A percentile compares a stretch with the other conserved stretches of the same genome.
Conservation (phyloP, 2,329 filamentous ascomycete genomes). For the Alternaria ethzedia region DNA sequence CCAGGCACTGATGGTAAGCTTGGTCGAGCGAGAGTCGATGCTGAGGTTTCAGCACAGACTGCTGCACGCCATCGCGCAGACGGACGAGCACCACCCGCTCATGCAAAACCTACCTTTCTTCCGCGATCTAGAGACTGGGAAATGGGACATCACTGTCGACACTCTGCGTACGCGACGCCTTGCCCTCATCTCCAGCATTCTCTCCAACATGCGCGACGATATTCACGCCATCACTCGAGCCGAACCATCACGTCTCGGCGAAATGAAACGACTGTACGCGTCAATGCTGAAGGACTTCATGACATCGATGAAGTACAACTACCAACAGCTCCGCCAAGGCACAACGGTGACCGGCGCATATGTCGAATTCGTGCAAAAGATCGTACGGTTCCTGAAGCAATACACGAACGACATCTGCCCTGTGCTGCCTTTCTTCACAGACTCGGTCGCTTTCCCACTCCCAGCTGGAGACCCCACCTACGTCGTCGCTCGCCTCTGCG, state of each 20-base stretch:
- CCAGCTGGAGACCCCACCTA: constrained; percentile 67
- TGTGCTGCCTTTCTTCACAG: constrained; percentile 66
- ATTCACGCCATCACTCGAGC: constrained; percentile 45
- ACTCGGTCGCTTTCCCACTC: constrained; percentile 65
- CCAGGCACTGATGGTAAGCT: constrained; percentile 60
- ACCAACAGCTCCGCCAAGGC: constrained; percentile 58
- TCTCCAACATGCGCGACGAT: constrained; percentile 65
- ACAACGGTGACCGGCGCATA: constrained; percentile 59
- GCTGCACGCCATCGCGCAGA: constrained; percentile 61
- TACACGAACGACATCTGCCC: constrained; percentile 64
- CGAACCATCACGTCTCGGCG: constrained; percentile 38
- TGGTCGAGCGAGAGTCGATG: constrained; percentile 66
- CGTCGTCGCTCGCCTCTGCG: constrained; percentile 65
- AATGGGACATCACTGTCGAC: constrained; percentile 56
- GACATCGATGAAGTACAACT: constrained; percentile 67
- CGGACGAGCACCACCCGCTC: constrained; percentile 54
- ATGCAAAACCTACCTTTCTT: constrained; percentile 66
- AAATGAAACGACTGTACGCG: constrained; percentile 56
- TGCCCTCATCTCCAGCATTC: constrained; percentile 60
- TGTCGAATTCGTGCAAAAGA: constrained; percentile 66
- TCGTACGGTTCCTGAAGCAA: constrained; percentile 67
- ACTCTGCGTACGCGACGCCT: constrained; percentile 63
- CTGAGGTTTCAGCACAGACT: constrained; percentile 67
- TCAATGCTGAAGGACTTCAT: constrained; percentile 63
- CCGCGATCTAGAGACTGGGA: constrained; percentile 41